Evolutionary conservation across 345 rosid genomes (phyloP).

Genomic region (Eucalyptus viminalis): DNA sequence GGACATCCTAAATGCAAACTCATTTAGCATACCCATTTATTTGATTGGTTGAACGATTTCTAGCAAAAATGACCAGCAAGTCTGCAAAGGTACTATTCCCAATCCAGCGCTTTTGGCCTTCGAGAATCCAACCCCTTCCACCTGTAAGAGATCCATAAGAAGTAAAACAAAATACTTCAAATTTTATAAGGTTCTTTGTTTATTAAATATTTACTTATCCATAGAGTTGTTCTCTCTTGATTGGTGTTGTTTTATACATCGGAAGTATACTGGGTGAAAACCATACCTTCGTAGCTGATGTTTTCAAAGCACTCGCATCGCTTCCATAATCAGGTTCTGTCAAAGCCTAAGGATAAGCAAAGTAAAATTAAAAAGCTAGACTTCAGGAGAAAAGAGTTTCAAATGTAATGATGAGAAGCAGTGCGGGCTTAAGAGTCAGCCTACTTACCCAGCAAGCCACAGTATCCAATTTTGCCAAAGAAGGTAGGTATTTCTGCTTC

Average conservation of each 20-base stretch:
- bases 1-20: neutral
- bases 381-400: neutral
- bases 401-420: neutral
- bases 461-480: constrained; percentile 59
- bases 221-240: neutral
- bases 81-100: constrained; percentile 98
- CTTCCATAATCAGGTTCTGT: constrained; percentile 97
- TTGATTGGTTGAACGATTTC: constrained; percentile 71
- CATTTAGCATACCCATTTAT: constrained; percentile 62
- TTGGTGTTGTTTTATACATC: neutral
- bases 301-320: constrained; percentile 75
- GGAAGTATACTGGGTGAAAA: neutral
- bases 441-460: constrained; percentile 84
- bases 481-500: constrained; percentile 72
- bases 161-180: neutral
- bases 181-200: neutral
- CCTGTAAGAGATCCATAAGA: constrained; percentile 19
- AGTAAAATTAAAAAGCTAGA: neutral
- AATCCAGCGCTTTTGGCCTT: constrained; percentile 97
- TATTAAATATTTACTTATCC: neutral
- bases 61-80: constrained; percentile 69
- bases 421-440: neutral
- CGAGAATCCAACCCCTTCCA: constrained; percentile 85
- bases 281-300: constrained; percentile 80
- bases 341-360: constrained; percentile 44